Evolutionary conservation across 495 filamentous ascomycete genomes (phyloP), one percentile per base, ranked within the genome.

Genomic region (Tuber brumale): DNA sequence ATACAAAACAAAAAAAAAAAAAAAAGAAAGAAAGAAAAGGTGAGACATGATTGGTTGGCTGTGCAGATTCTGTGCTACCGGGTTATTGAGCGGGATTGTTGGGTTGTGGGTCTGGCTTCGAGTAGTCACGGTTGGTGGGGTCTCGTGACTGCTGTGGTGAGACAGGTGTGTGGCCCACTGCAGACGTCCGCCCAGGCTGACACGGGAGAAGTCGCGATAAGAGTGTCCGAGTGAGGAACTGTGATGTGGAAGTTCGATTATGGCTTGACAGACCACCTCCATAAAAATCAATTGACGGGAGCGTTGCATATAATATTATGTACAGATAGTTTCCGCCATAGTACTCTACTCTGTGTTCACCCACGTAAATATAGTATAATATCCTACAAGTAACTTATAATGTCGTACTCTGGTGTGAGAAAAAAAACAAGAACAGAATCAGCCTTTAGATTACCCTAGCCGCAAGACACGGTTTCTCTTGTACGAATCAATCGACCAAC

Each of bases 391-490:
- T 16, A 61, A 27, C 23, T 27, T 31, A 27, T 61, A 10, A 61
- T 61, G 10, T 12, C 23, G 5, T 61, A 3, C n/a, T 46, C 44
- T 19, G 18, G n/a, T 14, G 27, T 27, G 14, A 61, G 8, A 27
- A 35, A 66, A 19, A 31, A 66, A 35, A 35, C 0, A 66, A 35
- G 31, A 35, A 18, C 27, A 35, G 14, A 66, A 35, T 66, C 12
- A 66, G 5, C 57, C 57, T 18, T 35, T 66, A 66, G 27, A 66
- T 31, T 31, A 66, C 14, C 57, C 57, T 35, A 66, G 76, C 78
- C 79, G 76, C 77, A 80, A 79, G 79, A 75, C 75, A 70, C 78
- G 70, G 57, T 71, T 75, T 71, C 35, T 44, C n/a, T 41, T 74
- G 2, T 19, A 61, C 27, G 45, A 61, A 61, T 61, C 51, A 61